Evolutionary conservation across 169 alveolate genomes (phyloP), one percentile per base, ranked within the genome.

Genomic region (Cystoisospora suis): DNA sequence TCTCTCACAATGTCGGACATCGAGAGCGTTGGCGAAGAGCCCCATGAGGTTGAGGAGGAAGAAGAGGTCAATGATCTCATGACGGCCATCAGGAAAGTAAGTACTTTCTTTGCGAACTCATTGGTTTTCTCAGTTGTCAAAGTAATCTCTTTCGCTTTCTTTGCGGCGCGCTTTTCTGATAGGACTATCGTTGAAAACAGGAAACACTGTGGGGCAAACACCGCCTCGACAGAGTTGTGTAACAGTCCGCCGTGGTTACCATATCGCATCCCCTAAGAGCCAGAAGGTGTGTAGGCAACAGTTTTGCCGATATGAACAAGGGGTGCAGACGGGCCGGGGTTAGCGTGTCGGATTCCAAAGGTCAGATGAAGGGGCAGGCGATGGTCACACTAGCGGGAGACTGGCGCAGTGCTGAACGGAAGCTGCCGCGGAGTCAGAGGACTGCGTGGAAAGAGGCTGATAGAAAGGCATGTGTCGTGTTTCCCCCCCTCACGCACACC

Each of bases 1-100:
- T 2, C 20, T 29, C 7, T 38, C 1, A 86, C 61, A 45, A 86
- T 86, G 91, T 86, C 91, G 17, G 91, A 86, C 91, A 75, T 86
- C 32, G 91, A 86, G 75, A 69, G 86, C 91, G 40, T 77, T n/a
- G 91, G 81, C 36, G 91, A 77, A 53, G 85, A 77, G 15, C 81
- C 40, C 56, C 81, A 46, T 59, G 90, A 45, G 47, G 91, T 69
- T 9, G 91, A 86, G 72, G 93, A 79, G 79, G 93, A 89, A 65
- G 93, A 89, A 83, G 89, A 70, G 34, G 93, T 89, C 47, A 89
- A 65, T 89, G 93, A 89, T 42, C 80, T 89, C 72, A 89, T 72
- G 69, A 79, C 93, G 20, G 93, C 93, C 86, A 89, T 89, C 88
- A 75, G 79, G 81, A 81, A 75, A 70, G 91, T 86, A 40, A 38